Base-by-base conservation (phyloP, 257 asterid genomes). In the Catharanthus roseus region DNA sequence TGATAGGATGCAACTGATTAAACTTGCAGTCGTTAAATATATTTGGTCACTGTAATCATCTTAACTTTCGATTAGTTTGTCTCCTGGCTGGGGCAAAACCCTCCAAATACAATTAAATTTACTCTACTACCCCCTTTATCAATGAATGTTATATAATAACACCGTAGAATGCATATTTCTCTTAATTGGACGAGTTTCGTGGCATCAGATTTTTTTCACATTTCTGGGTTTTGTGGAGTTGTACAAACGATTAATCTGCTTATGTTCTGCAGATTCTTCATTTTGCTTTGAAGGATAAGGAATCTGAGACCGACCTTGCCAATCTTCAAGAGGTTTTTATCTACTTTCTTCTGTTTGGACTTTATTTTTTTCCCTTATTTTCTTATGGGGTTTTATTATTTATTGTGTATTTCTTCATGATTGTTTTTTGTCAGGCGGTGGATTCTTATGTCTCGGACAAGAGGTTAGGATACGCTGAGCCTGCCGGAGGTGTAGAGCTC, bases 391-490 rank as follows among this genome's bases (percentile, higher is more conserved):
- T 72, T n/a, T n/a, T n/a, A n/a, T n/a, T 54, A 7, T 5, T 51
- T 31, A 36, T 57, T 60, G 70, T 39, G 8, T 54, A 9, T 45
- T 66, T 62, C 24, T 36, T 60, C 57, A 39, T 38, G 16, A 38
- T 38, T 38, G 11, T 56, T 39, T 26, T 58, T 67, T 21, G 49
- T 13, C 84, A 93, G 98, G 98, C 96, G 3, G 81, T 88, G 34
- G 87, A 79, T 33, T 89, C 96, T 3, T 95, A 87, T 24, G 72
- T 79, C 0, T 67, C 80, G 9, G 99, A 95, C 41, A 89, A 87
- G 75, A 85, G 98, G 83, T 49, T 91, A 73, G 99, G 99, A 42
- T 95, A 81, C 24, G 97, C 92, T 0, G 99, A 95, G 80, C 97
- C 99, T 2, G 81, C 80, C 31, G 47, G 90, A 0, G 99, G 97